These are phyloP conservation scores for Sesbania bispinosa DNA, from an alignment of 306 rosid species.

Conservation along the genomic window DNA sequence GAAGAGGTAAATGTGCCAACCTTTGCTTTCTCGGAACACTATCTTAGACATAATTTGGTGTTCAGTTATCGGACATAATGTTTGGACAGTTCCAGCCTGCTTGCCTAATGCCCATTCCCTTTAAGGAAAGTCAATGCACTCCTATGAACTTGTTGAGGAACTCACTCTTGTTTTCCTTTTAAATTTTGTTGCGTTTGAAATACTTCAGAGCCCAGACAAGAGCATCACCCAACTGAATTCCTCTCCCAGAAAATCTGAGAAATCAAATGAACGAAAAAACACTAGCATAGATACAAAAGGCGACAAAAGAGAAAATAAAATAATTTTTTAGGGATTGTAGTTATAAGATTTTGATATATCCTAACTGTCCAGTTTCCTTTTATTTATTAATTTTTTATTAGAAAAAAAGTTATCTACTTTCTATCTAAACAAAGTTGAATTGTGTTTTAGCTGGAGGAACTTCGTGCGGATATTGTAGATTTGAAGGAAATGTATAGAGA, in stretches of 20 bases:
- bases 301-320: slow-evolving; percentile 1
- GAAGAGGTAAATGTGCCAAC: slow-evolving; percentile 66
- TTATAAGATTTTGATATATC: background rate
- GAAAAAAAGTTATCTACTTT: slow-evolving; percentile 14
- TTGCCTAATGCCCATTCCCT: background rate
- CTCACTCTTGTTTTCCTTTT: background rate
- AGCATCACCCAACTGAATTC: background rate
- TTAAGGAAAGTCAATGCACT: background rate
- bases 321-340: background rate
- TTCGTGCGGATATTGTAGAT: slow-evolving; percentile 96
- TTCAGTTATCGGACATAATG: background rate
- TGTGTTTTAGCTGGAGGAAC: slow-evolving; percentile 91
- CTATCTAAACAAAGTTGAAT: slow-evolving; percentile 31
- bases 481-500: slow-evolving; percentile 99
- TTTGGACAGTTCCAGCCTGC: slow-evolving; percentile 4
- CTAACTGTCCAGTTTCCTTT: background rate
- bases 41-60: background rate
- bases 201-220: background rate
- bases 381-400: background rate
- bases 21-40: background rate
- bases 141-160: background rate
- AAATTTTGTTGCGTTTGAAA: slow-evolving; percentile 12
- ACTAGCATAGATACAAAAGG: background rate
- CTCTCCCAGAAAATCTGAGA: slow-evolving; percentile 22
- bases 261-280: slow-evolving; percentile 17